Evolutionary conservation across 1,284 basidiomycete genomes (phyloP), one percentile per base, ranked within the genome.

Genomic region (Leccinum pachyderme): DNA sequence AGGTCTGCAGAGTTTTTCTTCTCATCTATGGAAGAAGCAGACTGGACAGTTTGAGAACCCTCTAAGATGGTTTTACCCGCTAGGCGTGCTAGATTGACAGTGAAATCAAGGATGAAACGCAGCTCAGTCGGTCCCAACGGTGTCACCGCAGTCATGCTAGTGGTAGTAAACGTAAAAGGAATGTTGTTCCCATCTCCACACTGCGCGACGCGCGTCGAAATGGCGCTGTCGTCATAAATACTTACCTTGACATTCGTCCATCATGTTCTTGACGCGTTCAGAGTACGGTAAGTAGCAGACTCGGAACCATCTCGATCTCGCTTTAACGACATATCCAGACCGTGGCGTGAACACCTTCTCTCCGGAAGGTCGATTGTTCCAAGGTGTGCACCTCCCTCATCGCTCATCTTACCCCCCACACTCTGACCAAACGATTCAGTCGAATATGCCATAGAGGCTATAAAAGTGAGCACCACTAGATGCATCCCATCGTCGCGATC

Each of bases 291-390:
- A 55, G 76, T 39, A 52, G 15, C 43, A 44, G 7, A 27, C 50
- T 2, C 9, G 6, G 22, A 1, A n/a, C 5, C 32, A 43, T 37
- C 11, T 12, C 2, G 18, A 51, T 25, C 25, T n/a, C 25, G 18
- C 15, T 27, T 53, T n/a, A 58, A 58, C 33, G 6, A 29, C 15
- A 25, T 47, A 28, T 47, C 9, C 59, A 94, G 95, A 98, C 77
- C 89, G 95, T 66, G 95, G 95, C 79, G 95, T 98, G 59, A 98
- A 97, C 80, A 98, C 96, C 64, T 98, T 98, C 81, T 98, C 96
- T 29, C 97, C 97, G 5, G 96, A 99, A 75, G 95, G 93, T 50
- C 91, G 92, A 72, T 75, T 95, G 57, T 95, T 94, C 77, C 93
- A 95, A 84, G 91, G 92, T 89, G 61, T 25, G 73, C 61, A 15